A percentile compares a stretch with the other conserved stretches of the same genome.
Evolutionary conservation across 2,329 filamentous ascomycete genomes (phyloP).

Genomic region (Hymenoscyphus repandus): DNA sequence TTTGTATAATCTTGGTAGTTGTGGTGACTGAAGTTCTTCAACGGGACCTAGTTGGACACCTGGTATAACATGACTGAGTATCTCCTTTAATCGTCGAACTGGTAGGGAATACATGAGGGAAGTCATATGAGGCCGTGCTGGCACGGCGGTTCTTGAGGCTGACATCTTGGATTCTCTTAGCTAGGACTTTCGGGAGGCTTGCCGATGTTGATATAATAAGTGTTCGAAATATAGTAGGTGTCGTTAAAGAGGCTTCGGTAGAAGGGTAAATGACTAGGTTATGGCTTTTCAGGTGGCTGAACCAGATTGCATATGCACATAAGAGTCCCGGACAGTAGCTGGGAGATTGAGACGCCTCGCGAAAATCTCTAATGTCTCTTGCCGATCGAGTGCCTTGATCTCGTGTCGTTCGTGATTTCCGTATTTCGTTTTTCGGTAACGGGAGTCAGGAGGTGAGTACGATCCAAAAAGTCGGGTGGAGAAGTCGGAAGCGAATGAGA

Average conservation of each 20-base stretch:
- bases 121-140: conserved; percentile 19
- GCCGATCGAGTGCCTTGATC: not conserved
- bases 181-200: not conserved
- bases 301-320: not conserved
- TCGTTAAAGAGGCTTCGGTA: not conserved
- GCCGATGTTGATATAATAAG: not conserved
- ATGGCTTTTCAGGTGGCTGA: conserved; percentile 2
- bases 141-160: conserved; percentile 22
- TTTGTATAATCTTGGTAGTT: conserved; percentile 28
- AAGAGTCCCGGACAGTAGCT: not conserved
- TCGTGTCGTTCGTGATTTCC: not conserved
- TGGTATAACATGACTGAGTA: conserved; percentile 26
- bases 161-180: conserved; percentile 12
- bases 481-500: not conserved
- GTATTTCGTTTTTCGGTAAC: too few relatives aligned
- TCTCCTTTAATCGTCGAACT: conserved; percentile 27
- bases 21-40: conserved; percentile 28
- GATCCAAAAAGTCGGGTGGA: not conserved
- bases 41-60: conserved; percentile 23
- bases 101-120: conserved; percentile 30
- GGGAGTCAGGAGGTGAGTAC: not conserved
- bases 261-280: not conserved
- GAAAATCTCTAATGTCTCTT: not conserved
- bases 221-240: not conserved
- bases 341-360: not conserved